Evolutionary conservation across 345 rosid species (phyloP), one percentile per base, ranked within the genome.

Genomic region (Gossypium longicalyx): DNA sequence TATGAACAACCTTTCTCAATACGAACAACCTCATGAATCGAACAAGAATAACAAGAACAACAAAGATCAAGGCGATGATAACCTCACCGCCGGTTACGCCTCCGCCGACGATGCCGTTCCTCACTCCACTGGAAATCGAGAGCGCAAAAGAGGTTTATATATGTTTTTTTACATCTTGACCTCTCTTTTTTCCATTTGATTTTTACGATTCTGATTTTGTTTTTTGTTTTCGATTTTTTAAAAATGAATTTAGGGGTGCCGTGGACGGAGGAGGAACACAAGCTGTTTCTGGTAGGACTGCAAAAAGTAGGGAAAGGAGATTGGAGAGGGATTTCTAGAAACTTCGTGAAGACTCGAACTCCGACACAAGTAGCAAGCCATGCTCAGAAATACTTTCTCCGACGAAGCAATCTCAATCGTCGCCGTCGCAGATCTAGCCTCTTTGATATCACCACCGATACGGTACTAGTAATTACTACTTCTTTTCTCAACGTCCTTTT

Each of bases 301-400:
- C 90, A 91, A 83, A 94, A 84, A 70, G 96, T 89, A 16, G 98
- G 98, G 7, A 94, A 87, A 77, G 98, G 98, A 52, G 98, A 92
- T 74, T 92, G 98, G 98, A 91, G 94, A 77, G 97, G 97, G 29
- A 94, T 94, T 38, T 94, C 98, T 4, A 83, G 88, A 53, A 94
- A 87, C 79, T 94, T 88, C 74, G 98, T 94, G 15, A 92, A 90
- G 84, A 86, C 85, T 57, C 84, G 98, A 51, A 94, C 97, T 1
- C 95, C 98, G 3, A 92, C 98, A 0, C 98, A 92, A 84, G 98
- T 94, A 13, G 98, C 98, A 4, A 94, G 98, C 72, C 98, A 94
- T 45, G 98, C 98, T 76, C 98, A 94, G 86, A 94, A 94, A 61
- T 91, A 92, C 76, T 94, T 90, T 56, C 91, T 92, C 71, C 90